Percentiles rank a stretch among this genome's conserved stretches.
Evolutionary conservation across 495 filamentous ascomycete species (phyloP).

Genomic region (Zalerion maritima): DNA sequence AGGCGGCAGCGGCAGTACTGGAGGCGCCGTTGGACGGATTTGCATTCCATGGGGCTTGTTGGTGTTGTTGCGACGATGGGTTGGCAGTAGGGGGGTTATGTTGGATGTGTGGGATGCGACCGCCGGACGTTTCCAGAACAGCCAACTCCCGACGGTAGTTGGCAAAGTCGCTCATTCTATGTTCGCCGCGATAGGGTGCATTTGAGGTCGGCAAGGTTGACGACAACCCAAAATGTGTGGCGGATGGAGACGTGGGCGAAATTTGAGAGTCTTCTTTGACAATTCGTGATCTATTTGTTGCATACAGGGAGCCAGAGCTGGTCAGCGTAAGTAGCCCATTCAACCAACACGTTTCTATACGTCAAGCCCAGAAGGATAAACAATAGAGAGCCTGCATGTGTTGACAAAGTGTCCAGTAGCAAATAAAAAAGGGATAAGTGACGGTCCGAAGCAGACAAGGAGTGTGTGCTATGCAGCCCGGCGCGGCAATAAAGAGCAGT

Average conservation of each 20-base stretch:
- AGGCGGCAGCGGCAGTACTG: slow-evolving; percentile 16
- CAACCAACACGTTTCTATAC: too few species aligned
- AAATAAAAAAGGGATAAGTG: slow-evolving; percentile 16
- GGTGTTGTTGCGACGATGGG: slow-evolving; percentile 26
- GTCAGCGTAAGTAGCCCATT: too few species aligned
- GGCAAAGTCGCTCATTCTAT: slow-evolving; percentile 39
- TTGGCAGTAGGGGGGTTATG: slow-evolving; percentile 37
- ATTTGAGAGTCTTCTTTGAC: slow-evolving; percentile 35
- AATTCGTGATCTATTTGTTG: too few species aligned
- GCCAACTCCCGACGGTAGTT: slow-evolving; percentile 60
- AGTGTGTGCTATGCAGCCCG: not conserved
- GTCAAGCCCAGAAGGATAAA: too few species aligned
- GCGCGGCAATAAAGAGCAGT: not conserved
- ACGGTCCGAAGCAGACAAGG: slow-evolving; percentile 8
- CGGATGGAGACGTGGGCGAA: slow-evolving; percentile 31
- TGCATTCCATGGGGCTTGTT: slow-evolving; percentile 30
- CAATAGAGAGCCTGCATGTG: too few species aligned
- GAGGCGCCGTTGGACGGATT: slow-evolving; percentile 19
- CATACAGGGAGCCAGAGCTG: too few species aligned
- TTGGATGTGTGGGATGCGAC: slow-evolving; percentile 36
- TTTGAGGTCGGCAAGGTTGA: slow-evolving; percentile 32
- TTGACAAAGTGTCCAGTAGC: slow-evolving; percentile 9
- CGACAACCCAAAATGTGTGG: slow-evolving; percentile 27
- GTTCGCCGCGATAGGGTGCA: slow-evolving; percentile 30
- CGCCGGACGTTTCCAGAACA: slow-evolving; percentile 45